A percentile compares a stretch with the other conserved stretches of the same genome.
Evolutionary conservation across 2,329 filamentous ascomycete species (phyloP).

Genomic region (Talaromyces pinophilus): DNA sequence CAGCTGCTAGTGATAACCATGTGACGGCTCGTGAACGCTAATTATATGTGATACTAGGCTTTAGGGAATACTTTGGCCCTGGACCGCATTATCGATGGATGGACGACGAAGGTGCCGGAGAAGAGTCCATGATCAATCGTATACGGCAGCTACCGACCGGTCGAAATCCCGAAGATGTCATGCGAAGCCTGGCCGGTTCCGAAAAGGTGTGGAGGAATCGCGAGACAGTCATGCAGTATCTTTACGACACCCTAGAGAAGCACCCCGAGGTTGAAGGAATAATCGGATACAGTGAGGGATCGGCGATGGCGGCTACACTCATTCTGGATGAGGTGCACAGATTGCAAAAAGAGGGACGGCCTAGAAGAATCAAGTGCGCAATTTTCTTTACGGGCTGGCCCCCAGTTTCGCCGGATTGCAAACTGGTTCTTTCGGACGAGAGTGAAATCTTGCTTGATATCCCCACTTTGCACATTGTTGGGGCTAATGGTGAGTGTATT

Average conservation of each 20-base stretch:
- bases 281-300: conserved; percentile 63
- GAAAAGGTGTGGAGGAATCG: conserved; percentile 28
- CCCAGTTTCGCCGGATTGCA: conserved; percentile 37
- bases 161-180: conserved; percentile 24
- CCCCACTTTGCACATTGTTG: conserved; percentile 46
- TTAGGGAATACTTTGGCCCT: conserved; percentile 19
- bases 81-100: conserved; percentile 22
- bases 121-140: conserved; percentile 18
- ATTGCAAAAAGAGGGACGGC: conserved; percentile 37
- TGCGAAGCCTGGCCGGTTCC: conserved; percentile 24
- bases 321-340: conserved; percentile 54
- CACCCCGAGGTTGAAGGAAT: conserved; percentile 51
- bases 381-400: conserved; percentile 55
- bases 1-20: background rate
- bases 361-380: conserved; percentile 47
- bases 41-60: background rate
- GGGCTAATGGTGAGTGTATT: conserved; percentile 26
- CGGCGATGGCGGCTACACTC: conserved; percentile 56
- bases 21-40: background rate
- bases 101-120: conserved; percentile 15
- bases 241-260: conserved; percentile 50
- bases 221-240: conserved; percentile 32
- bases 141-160: conserved; percentile 24
- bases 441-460: conserved; percentile 45
- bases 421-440: conserved; percentile 44